Percentiles rank a stretch among this genome's conserved stretches.
Conservation (phyloP, 1,284 basidiomycete species). For the Stereum hirsutum region DNA sequence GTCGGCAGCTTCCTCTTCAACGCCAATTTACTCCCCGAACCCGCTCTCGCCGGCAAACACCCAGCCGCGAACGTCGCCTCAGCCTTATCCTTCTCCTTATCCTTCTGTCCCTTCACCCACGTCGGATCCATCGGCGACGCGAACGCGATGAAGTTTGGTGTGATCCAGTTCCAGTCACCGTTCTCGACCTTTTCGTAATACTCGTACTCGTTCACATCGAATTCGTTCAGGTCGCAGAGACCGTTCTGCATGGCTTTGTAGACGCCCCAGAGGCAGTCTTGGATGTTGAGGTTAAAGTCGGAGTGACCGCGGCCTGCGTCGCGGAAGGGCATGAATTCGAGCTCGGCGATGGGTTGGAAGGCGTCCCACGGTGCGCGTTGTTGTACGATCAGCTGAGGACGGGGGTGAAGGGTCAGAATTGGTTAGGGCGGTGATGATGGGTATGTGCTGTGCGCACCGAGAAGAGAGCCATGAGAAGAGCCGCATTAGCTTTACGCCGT, state of each 20-base stretch:
- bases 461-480: conserved; percentile 87
- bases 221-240: conserved; percentile 87
- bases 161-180: conserved; percentile 98
- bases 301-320: conserved; percentile 92
- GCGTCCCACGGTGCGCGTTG: conserved; percentile 92
- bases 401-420: not conserved
- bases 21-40: conserved; percentile 29
- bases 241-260: conserved; percentile 90
- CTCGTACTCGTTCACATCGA: conserved; percentile 86
- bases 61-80: conserved; percentile 18
- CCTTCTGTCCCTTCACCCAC: conserved; percentile 68
- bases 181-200: conserved; percentile 93
- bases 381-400: conserved; percentile 81
- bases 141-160: conserved; percentile 90
- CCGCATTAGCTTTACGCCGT: conserved; percentile 87
- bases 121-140: conserved; percentile 83
- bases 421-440: not conserved
- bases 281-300: conserved; percentile 89
- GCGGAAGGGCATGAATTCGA: conserved; percentile 92
- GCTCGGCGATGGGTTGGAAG: conserved; percentile 83
- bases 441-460: conserved; percentile 42
- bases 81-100: conserved; percentile 28
- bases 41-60: conserved; percentile 17
- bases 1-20: conserved; percentile 69
- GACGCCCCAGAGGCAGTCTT: conserved; percentile 92